Base-by-base conservation (phyloP, 371 early-diverging fungal species). In the Blastocladiella emersonii region DNA sequence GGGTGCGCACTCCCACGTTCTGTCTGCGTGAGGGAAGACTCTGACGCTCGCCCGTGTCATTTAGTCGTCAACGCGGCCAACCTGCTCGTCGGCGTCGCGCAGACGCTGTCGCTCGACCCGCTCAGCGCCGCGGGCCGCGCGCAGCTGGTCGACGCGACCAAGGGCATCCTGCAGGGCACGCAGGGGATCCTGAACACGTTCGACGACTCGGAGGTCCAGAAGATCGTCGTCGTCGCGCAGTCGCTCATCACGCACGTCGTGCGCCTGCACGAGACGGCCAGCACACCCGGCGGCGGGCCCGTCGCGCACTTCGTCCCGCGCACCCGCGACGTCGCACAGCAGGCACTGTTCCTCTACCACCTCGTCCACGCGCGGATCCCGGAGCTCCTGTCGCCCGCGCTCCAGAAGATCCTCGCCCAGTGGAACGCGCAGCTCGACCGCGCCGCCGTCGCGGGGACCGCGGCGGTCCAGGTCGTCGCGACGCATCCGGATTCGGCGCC, bases 181-280 rank as follows among this genome's bases (percentile, higher is more conserved):
- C 67, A 74, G 23, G 7, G 39, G 6, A 65, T 80, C 10, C 71
- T 80, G 34, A 59, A 69, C 60, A 65, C 67, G 13, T 68, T 71
- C 56, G 80, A 80, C 64, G 77, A 78, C 56, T 64, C 70, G 19
- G 74, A 80, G 60, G 71, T 80, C 32, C 72, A 74, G 32, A 67
- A 71, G n/a, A 68, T 72, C 59, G 51, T 73, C 36, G 45, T 61
- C 19, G 60, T 66, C 63, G 63, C 45, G 6, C 30, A 21, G 13
- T 3, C 15, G 21, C 44, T 35, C 27, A 13, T 13, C 32, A 19
- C 25, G 25, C 34, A 34, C 10, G 21, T 59, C 60, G 19, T 39
- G 15, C 34, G 21, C 21, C 13, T 41, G 1, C 17, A 45, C 39
- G 32, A 71, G 43, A 61, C 8, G 25, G 8, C 36, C 12, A 7